Percentiles rank a stretch among this genome's conserved stretches.
phyloP scores from a whole-genome alignment of 2,329 filamentous ascomycete species.

The Arthrobotrys iridis region DNA sequence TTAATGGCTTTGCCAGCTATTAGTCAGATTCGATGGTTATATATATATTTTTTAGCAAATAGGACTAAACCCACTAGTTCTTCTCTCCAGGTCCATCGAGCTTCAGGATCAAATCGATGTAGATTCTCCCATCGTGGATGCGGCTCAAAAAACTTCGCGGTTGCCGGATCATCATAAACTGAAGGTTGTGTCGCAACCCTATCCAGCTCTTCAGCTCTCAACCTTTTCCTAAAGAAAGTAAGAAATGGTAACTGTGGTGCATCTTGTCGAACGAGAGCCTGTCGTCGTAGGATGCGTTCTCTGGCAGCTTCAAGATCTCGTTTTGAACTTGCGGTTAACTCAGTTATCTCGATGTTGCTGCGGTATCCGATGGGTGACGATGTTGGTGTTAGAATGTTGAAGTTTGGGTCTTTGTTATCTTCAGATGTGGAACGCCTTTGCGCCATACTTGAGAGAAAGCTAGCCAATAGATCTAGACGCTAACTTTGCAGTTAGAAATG shows the following conservation, averaged over 20 bases:
- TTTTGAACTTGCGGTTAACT: conserved; percentile 17
- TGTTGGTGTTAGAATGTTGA: conserved; percentile 12
- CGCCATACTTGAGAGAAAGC: conserved; percentile 14
- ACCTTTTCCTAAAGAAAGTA: conserved; percentile 17
- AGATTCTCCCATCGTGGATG: conserved; percentile 69
- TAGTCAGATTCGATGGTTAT: neutral
- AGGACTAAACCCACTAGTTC: conserved; percentile 60
- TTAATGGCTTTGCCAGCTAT: conserved; percentile 5
- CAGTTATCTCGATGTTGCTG: conserved; percentile 17
- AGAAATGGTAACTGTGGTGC: conserved; percentile 37
- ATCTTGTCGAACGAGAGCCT: conserved; percentile 41
- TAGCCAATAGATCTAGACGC: conserved; percentile 7
- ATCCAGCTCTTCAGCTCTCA: conserved; percentile 21
- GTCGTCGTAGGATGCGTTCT: conserved; percentile 33
- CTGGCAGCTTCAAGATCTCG: conserved; percentile 21
- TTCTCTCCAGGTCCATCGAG: conserved; percentile 69
- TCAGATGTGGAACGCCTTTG: conserved; percentile 19
- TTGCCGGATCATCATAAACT: conserved; percentile 55
- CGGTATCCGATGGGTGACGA: conserved; percentile 5
- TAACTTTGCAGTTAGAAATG: neutral
- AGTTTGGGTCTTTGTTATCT: conserved; percentile 28
- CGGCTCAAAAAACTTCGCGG: conserved; percentile 63
- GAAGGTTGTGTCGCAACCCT: conserved; percentile 48
- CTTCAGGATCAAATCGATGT: conserved; percentile 70
- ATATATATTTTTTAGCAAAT: neutral